Evolutionary conservation across 106 monocot species (phyloP).

Genomic region (Vanilla planifolia): DNA sequence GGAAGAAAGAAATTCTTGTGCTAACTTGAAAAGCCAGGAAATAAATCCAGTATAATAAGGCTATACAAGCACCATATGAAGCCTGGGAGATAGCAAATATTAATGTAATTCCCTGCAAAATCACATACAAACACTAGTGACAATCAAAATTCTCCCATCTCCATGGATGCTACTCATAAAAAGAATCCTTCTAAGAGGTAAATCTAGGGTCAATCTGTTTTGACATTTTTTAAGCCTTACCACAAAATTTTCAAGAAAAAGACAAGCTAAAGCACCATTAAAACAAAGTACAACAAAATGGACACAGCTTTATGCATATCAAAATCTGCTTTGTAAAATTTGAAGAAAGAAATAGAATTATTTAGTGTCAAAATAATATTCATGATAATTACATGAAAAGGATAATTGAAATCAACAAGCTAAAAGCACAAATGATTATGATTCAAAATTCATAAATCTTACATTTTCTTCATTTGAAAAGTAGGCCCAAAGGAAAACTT

Average conservation of each 20-base stretch:
- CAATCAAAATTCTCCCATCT: not conserved
- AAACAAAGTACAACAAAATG: not conserved
- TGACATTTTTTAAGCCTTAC: too few species aligned
- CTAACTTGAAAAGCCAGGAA: slow-evolving; percentile 40
- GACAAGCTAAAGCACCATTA: not conserved
- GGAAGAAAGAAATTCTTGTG: slow-evolving; percentile 39
- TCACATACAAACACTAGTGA: not conserved
- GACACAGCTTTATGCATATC: not conserved
- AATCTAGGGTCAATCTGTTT: too few species aligned
- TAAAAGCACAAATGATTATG: not conserved
- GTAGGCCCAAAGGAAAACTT: too few species aligned
- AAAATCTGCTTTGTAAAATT: not conserved
- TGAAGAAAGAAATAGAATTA: not conserved
- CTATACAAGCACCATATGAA: slow-evolving; percentile 67
- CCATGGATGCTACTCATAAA: not conserved
- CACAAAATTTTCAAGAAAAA: not conserved
- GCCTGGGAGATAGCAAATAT: slow-evolving; percentile 81
- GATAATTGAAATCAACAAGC: not conserved
- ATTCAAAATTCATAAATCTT: too few species aligned
- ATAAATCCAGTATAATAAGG: slow-evolving; percentile 83
- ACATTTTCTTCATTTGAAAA: too few species aligned
- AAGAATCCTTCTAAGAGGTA: not conserved
- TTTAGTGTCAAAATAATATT: not conserved
- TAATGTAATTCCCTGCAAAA: slow-evolving; percentile 66
- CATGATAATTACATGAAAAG: not conserved